Conservation (phyloP, 805 yeast genomes). For the Yamadazyma sp. region DNA sequence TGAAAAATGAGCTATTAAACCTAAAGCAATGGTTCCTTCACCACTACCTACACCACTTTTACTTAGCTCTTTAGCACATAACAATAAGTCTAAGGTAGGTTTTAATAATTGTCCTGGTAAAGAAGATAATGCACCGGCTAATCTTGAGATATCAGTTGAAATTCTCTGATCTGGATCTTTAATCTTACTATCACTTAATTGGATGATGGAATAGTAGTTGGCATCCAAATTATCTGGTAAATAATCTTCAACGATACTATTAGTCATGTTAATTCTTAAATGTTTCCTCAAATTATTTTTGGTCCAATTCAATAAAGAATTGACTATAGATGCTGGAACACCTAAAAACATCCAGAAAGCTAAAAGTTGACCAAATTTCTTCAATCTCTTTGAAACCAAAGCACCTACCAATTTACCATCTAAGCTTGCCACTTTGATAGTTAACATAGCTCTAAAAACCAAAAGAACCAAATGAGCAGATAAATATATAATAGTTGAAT, state of each 20-base stretch:
- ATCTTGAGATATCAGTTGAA: constrained; percentile 73
- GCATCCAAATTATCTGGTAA: constrained; percentile 67
- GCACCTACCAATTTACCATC: constrained; percentile 86
- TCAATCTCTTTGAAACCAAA: constrained; percentile 67
- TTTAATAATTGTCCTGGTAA: constrained; percentile 81
- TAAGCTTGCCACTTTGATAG: constrained; percentile 78
- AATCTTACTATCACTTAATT: constrained; percentile 49
- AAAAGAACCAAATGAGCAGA: constrained; percentile 56
- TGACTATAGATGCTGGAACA: constrained; percentile 78
- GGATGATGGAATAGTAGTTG: constrained; percentile 70
- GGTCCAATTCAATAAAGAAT: constrained; percentile 63
- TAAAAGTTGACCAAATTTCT: constrained; percentile 58
- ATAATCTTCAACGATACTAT: constrained; percentile 63
- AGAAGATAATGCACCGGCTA: constrained; percentile 66
- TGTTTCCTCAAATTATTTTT: constrained; percentile 55
- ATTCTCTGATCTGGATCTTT: constrained; percentile 81
- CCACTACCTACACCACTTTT: constrained; percentile 65
- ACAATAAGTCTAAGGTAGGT: constrained; percentile 73
- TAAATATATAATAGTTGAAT: constrained; percentile 36
- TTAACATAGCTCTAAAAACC: constrained; percentile 64
- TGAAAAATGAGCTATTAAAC: constrained; percentile 76
- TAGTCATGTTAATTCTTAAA: constrained; percentile 64
- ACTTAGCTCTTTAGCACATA: constrained; percentile 77
- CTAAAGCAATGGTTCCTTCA: constrained; percentile 76
- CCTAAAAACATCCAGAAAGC: constrained; percentile 82